A percentile compares a stretch with the other conserved stretches of the same genome.
These are phyloP conservation scores for Vanrija sp. DNA, from an alignment of 1,284 basidiomycete species.

Conservation along the genomic window DNA sequence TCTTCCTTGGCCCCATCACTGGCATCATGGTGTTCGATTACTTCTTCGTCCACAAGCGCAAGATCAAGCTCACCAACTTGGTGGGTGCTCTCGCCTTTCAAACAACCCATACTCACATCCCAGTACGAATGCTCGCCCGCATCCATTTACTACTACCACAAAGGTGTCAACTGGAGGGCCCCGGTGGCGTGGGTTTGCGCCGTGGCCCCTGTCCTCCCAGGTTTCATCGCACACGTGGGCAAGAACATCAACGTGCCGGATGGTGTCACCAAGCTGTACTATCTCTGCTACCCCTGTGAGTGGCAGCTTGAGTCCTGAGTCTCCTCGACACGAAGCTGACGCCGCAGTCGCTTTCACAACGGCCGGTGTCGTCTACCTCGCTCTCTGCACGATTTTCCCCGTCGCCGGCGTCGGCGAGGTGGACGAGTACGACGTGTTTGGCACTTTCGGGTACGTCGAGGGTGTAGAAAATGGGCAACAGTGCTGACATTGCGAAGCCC, in stretches of 20 bases:
- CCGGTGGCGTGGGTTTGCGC: slow-evolving; percentile 44
- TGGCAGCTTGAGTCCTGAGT: slow-evolving; percentile 18
- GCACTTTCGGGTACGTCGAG: slow-evolving; percentile 27
- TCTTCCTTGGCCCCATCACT: slow-evolving; percentile 46
- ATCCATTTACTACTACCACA: slow-evolving; percentile 33
- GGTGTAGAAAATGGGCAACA: too few species aligned
- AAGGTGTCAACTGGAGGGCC: slow-evolving; percentile 47
- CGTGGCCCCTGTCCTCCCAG: slow-evolving; percentile 43
- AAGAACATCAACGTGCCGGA: slow-evolving; percentile 28
- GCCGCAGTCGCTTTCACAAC: slow-evolving; percentile 37
- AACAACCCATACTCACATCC: neutral
- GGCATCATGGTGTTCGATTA: slow-evolving; percentile 50
- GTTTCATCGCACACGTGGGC: slow-evolving; percentile 37
- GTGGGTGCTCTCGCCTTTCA: slow-evolving; percentile 11
- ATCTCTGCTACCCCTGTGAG: slow-evolving; percentile 29
- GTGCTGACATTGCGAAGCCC: too few species aligned
- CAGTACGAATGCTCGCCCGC: slow-evolving; percentile 22
- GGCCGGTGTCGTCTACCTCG: slow-evolving; percentile 31
- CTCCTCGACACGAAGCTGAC: neutral
- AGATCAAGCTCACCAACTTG: slow-evolving; percentile 42
- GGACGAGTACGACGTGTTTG: slow-evolving; percentile 37
- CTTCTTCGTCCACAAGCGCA: slow-evolving; percentile 43
- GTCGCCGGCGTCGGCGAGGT: slow-evolving; percentile 25
- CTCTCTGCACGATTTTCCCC: slow-evolving; percentile 34
- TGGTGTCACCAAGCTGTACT: slow-evolving; percentile 37